Percentiles rank a stretch among this genome's conserved stretches.
These are phyloP conservation scores for Wickerhamomyces chaumierensis DNA, from an alignment of 805 yeast species.

Conservation along the genomic window DNA sequence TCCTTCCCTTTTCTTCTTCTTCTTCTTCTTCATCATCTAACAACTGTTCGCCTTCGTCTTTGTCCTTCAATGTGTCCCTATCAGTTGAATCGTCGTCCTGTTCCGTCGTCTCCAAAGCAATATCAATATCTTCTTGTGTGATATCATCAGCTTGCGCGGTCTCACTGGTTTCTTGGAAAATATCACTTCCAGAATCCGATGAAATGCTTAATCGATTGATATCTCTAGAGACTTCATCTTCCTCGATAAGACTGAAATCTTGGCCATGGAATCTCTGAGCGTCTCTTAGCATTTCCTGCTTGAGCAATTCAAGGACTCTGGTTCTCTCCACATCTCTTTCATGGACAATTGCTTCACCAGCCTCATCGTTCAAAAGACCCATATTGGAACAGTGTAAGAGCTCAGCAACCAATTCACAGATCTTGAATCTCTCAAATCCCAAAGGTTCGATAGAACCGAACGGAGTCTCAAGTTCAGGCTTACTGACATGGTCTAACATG, in stretches of 20 bases:
- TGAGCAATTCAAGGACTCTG: constrained; percentile 30
- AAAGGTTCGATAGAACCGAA: constrained; percentile 60
- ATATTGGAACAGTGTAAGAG: constrained; percentile 94
- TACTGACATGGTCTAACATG: constrained; percentile 34
- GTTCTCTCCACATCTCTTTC: constrained; percentile 61
- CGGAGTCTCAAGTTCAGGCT: constrained; percentile 41
- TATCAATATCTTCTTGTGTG: not conserved
- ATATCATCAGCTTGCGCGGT: not conserved
- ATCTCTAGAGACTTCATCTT: constrained; percentile 23
- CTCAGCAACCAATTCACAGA: constrained; percentile 90
- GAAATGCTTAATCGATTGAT: constrained; percentile 13
- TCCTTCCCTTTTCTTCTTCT: too few species aligned
- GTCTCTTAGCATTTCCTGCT: constrained; percentile 3
- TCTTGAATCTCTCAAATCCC: constrained; percentile 85
- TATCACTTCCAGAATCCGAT: constrained; percentile 2
- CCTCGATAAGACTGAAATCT: constrained; percentile 10
- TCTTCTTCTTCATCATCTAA: not conserved
- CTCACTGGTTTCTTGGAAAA: not conserved
- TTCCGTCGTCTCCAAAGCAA: not conserved
- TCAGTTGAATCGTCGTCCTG: constrained; percentile 6
- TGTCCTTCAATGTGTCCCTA: constrained; percentile 8
- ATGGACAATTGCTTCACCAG: constrained; percentile 54
- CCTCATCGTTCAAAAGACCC: constrained; percentile 74
- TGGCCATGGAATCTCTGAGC: not conserved
- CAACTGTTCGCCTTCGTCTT: constrained; percentile 12